These are phyloP conservation scores for Sextonia rubra DNA, from an alignment of 164 flowering plant genomes.

Conservation along the genomic window DNA sequence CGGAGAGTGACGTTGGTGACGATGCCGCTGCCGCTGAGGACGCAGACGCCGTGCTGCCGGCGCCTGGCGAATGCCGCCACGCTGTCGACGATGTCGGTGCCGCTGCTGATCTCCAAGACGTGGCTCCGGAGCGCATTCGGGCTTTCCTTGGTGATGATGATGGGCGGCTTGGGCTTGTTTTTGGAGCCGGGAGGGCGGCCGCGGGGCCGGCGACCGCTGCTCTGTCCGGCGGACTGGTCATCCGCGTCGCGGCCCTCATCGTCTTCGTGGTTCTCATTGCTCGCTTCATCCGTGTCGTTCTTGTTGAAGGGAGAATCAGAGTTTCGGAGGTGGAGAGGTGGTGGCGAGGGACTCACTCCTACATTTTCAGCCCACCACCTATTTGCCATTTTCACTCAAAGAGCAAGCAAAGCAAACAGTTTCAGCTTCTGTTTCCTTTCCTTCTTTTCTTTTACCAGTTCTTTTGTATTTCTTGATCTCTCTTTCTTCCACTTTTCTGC, in stretches of 20 bases:
- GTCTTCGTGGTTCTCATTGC: slow-evolving; percentile 22
- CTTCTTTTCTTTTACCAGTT: background rate
- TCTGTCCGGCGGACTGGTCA: slow-evolving; percentile 29
- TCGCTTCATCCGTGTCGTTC: slow-evolving; percentile 25
- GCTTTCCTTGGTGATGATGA: slow-evolving; percentile 69
- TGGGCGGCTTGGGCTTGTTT: slow-evolving; percentile 77
- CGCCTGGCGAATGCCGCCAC: slow-evolving; percentile 56
- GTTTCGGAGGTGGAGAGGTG: slow-evolving; percentile 45
- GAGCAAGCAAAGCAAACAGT: too few relatives aligned
- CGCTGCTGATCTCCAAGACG: slow-evolving; percentile 59
- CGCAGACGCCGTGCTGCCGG: slow-evolving; percentile 73
- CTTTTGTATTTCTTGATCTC: background rate
- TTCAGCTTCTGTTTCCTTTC: background rate
- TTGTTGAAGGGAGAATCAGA: slow-evolving; percentile 20
- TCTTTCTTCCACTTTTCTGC: background rate
- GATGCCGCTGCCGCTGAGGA: slow-evolving; percentile 68
- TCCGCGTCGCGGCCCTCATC: slow-evolving; percentile 32
- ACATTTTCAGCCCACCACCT: slow-evolving; percentile 82
- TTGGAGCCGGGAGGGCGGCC: slow-evolving; percentile 89
- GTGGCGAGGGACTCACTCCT: slow-evolving; percentile 45
- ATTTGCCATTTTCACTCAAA: slow-evolving; percentile 43
- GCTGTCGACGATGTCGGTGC: slow-evolving; percentile 60
- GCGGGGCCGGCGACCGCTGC: slow-evolving; percentile 47
- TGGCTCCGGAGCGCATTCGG: slow-evolving; percentile 77
- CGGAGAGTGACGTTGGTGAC: slow-evolving; percentile 71